Percentiles rank a stretch among this genome's conserved stretches.
These are phyloP conservation scores for Clarkia xantiana DNA, from an alignment of 345 rosid genomes.

Conservation along the genomic window DNA sequence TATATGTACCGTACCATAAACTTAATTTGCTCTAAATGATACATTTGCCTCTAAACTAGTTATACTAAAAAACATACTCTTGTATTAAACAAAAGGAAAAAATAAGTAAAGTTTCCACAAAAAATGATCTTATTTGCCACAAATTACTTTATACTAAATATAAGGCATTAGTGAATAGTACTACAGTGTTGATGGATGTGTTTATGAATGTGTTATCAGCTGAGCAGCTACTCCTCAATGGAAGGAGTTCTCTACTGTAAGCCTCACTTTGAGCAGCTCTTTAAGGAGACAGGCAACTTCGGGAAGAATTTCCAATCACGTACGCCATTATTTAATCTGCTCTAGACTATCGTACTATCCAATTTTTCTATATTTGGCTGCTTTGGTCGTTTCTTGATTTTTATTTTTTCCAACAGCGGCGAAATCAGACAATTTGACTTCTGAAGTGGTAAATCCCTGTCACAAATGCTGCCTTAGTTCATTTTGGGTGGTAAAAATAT, in stretches of 20 bases:
- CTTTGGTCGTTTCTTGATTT: slow-evolving; percentile 7
- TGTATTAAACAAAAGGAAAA: too few relatives aligned
- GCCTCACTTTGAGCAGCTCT: slow-evolving; percentile 97
- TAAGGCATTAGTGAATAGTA: too few relatives aligned
- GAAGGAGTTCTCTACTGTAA: slow-evolving; percentile 93
- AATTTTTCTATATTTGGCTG: neutral
- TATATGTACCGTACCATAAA: too few relatives aligned
- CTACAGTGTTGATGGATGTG: too few relatives aligned
- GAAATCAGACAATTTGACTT: slow-evolving; percentile 68
- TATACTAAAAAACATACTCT: too few relatives aligned
- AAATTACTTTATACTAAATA: too few relatives aligned
- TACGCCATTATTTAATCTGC: slow-evolving; percentile 18
- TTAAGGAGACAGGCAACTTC: slow-evolving; percentile 84
- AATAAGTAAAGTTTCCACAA: too few relatives aligned
- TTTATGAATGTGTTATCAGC: slow-evolving; percentile 22
- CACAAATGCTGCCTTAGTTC: too few relatives aligned
- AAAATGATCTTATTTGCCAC: too few relatives aligned
- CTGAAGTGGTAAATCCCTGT: slow-evolving; percentile 57
- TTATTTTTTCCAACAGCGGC: slow-evolving; percentile 47
- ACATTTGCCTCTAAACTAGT: too few relatives aligned
- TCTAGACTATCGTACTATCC: neutral
- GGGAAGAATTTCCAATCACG: slow-evolving; percentile 90
- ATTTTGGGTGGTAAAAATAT: too few relatives aligned
- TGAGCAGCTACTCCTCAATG: slow-evolving; percentile 90
- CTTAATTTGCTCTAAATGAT: too few relatives aligned